Percentiles rank a stretch among this genome's conserved stretches.
Evolutionary conservation across 345 rosid species (phyloP).

Genomic region (Populus deltoides): DNA sequence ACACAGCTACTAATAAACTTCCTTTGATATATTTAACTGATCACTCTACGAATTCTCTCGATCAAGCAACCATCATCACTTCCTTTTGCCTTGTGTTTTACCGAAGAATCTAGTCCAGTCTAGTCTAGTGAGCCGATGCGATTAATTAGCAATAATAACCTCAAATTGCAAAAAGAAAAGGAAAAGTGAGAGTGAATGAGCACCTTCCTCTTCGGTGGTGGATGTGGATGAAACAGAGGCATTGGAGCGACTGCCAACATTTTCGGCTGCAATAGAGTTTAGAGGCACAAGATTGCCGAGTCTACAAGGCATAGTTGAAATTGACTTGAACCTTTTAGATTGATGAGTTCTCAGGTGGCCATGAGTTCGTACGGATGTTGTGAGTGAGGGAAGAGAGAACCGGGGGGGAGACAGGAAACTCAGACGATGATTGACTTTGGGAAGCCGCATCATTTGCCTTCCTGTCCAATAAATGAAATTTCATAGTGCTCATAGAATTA

Average conservation of each 20-base stretch:
- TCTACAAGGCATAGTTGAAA: conserved; percentile 24
- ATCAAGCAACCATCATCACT: neutral
- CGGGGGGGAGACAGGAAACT: conserved; percentile 35
- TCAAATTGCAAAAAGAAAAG: neutral
- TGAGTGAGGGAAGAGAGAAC: conserved; percentile 14
- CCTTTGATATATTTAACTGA: neutral
- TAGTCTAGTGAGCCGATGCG: neutral
- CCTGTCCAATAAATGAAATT: neutral
- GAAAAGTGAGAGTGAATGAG: neutral
- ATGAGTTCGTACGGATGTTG: conserved; percentile 18
- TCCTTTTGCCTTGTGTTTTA: neutral
- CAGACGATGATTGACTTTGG: conserved; percentile 48
- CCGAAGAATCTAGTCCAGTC: neutral
- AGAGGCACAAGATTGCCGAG: conserved; percentile 46
- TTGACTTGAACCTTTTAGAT: conserved; percentile 17
- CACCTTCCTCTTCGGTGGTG: conserved; percentile 54
- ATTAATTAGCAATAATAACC: neutral
- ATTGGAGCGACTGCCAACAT: conserved; percentile 34
- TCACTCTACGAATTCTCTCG: neutral
- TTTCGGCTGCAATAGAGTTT: conserved; percentile 41
- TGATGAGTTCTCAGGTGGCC: conserved; percentile 38
- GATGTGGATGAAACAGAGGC: conserved; percentile 26
- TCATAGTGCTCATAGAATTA: too few relatives aligned
- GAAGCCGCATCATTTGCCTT: conserved; percentile 38
- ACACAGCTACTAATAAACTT: neutral